phyloP scores from a whole-genome alignment of 805 yeast genomes.

The Saccharomyces jurei region DNA sequence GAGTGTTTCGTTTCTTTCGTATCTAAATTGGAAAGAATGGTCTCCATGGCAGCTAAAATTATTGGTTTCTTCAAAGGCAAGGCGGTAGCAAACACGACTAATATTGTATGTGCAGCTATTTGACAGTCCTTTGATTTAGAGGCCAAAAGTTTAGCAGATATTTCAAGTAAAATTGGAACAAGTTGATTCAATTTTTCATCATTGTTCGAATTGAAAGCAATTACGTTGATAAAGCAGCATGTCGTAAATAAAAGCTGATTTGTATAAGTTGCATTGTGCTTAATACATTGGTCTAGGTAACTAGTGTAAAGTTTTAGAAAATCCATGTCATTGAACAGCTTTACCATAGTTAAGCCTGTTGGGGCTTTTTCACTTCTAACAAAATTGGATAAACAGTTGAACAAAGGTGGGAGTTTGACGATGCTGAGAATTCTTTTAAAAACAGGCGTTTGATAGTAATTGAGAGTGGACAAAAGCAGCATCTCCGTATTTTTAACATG shows the following conservation, averaged over 20 bases:
- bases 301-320: slow-evolving; percentile 59
- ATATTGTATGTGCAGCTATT: slow-evolving; percentile 73
- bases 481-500: slow-evolving; percentile 73
- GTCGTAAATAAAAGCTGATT: slow-evolving; percentile 73
- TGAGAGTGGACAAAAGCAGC: slow-evolving; percentile 62
- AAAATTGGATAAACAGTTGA: slow-evolving; percentile 61
- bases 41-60: slow-evolving; percentile 51
- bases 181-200: slow-evolving; percentile 39
- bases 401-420: slow-evolving; percentile 68
- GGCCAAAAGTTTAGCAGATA: slow-evolving; percentile 46
- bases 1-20: slow-evolving; percentile 33
- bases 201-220: slow-evolving; percentile 44
- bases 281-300: slow-evolving; percentile 38
- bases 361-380: slow-evolving; percentile 60
- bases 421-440: slow-evolving; percentile 73
- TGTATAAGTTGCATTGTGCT: slow-evolving; percentile 52
- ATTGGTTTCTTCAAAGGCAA: slow-evolving; percentile 50
- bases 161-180: slow-evolving; percentile 52
- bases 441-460: slow-evolving; percentile 68
- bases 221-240: slow-evolving; percentile 55
- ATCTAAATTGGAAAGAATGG: slow-evolving; percentile 43
- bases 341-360: slow-evolving; percentile 56
- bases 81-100: slow-evolving; percentile 71
- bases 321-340: slow-evolving; percentile 64
- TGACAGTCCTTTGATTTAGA: slow-evolving; percentile 52